Conservation (phyloP, 2,329 filamentous ascomycete genomes). For the Chaetomium globosum region DNA sequence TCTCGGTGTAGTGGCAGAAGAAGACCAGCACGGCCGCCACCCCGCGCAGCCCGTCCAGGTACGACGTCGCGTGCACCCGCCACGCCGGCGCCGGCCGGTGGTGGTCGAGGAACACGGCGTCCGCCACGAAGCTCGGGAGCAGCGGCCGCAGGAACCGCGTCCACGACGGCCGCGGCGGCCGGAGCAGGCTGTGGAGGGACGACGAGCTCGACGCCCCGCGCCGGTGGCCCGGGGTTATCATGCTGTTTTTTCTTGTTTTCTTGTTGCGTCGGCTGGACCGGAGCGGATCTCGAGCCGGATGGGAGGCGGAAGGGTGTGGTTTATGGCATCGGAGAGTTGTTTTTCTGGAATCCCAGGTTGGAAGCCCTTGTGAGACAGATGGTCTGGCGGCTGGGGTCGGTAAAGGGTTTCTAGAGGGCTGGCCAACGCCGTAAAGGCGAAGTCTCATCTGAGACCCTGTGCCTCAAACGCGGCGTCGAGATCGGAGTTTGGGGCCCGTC, state of each 20-base stretch:
- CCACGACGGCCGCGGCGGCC: slow-evolving; percentile 12
- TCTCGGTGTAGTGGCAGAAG: slow-evolving; percentile 52
- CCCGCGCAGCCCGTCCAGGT: slow-evolving; percentile 55
- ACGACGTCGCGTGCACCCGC: slow-evolving; percentile 48
- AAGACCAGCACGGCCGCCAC: slow-evolving; percentile 54
- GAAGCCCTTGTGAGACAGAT: neutral
- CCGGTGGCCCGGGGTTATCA: slow-evolving; percentile 14
- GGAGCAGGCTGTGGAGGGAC: slow-evolving; percentile 5
- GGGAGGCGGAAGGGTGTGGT: neutral
- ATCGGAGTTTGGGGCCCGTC: neutral
- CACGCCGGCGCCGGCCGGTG: slow-evolving; percentile 33
- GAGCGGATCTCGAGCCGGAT: neutral
- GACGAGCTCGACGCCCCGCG: slow-evolving; percentile 17
- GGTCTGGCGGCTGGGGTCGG: neutral
- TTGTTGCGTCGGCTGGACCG: neutral
- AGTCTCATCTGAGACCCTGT: neutral
- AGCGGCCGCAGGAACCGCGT: slow-evolving; percentile 33
- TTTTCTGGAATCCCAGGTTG: neutral
- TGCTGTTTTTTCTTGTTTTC: neutral
- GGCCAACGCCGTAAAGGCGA: neutral
- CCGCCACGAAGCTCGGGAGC: slow-evolving; percentile 43
- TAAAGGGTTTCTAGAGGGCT: neutral
- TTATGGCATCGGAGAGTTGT: slow-evolving; percentile 9
- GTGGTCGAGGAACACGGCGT: slow-evolving; percentile 40
- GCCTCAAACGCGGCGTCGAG: neutral